Conservation (phyloP, 1,284 basidiomycete species). For the Microbotryomycetes sp. region DNA sequence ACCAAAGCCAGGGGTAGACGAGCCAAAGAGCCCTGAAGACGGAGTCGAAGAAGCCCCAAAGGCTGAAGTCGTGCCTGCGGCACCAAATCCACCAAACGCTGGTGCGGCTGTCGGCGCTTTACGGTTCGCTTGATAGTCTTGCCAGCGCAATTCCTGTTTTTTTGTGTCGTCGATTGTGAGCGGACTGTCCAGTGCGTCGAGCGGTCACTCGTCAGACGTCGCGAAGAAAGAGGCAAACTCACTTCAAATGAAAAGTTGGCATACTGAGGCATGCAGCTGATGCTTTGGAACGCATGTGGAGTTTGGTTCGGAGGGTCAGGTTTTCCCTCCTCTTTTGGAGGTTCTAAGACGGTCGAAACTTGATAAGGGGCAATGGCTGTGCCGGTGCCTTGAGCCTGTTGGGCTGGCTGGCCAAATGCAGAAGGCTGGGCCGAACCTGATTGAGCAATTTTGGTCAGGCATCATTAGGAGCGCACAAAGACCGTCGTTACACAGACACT, state of each 20-base stretch:
- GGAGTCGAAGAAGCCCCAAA: conserved; percentile 38
- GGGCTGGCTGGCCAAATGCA: conserved; percentile 3
- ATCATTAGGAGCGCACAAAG: neutral
- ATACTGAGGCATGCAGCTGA: conserved; percentile 31
- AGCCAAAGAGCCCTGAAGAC: conserved; percentile 37
- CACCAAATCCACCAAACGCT: conserved; percentile 39
- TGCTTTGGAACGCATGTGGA: conserved; percentile 30
- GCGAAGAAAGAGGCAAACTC: neutral
- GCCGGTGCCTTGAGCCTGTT: conserved; percentile 9
- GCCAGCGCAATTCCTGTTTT: conserved; percentile 44
- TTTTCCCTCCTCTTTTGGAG: conserved; percentile 21
- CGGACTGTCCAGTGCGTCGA: neutral
- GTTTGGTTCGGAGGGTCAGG: conserved; percentile 26
- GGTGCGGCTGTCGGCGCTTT: conserved; percentile 56
- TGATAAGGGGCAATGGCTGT: conserved; percentile 26
- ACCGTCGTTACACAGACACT: neutral
- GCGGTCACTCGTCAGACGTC: no score
- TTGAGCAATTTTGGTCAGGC: neutral
- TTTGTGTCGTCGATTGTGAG: neutral
- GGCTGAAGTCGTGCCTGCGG: conserved; percentile 34
- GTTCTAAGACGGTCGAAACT: conserved; percentile 28
- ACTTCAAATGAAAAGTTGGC: conserved; percentile 32
- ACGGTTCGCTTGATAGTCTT: conserved; percentile 54
- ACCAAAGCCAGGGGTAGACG: conserved; percentile 33
- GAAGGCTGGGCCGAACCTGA: conserved; percentile 8